Base-by-base conservation (phyloP, 2,329 filamentous ascomycete species). In the Aspergillus amoenus region DNA sequence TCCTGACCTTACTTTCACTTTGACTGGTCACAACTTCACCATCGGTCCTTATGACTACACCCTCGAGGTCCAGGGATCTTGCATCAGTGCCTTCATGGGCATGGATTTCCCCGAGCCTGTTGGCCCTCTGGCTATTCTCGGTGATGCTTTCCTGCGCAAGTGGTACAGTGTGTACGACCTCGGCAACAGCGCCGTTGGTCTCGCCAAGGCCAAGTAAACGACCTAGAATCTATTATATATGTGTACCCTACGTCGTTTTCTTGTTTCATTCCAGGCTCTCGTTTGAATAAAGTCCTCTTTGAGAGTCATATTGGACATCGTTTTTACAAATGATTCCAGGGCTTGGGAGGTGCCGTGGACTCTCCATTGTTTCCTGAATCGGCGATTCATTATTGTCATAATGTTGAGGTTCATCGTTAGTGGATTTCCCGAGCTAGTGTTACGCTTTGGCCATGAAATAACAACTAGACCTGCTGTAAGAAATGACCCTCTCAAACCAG, bases 71-170 rank as follows among this genome's bases (percentile, higher is more conserved):
- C 90, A 93, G 73, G 94, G 93, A 68, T 93, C 88, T 74, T 99
- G 94, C 79, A 96, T 99, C 78, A 97, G 92, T 61, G 90, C 91
- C 67, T 96, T 99, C 81, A 95, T 96, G 87, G 93, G 92, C 69
- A 96, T 97, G 88, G 94, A 93, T 76, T 87, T 91, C 79, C 79
- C 92, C 56, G 89, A 88, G 71, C 92, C 92, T 40, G 88, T 89
- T 58, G 93, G 94, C 46, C 94, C 94, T 66, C 86, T 99, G 64
- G 93, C 91, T 61, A 99, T 99, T 64, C 87, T 99, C 24, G 94
- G 94, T 58, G 73, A 75, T 60, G 65, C 84, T 63, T 88, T 88
- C 83, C 77, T 88, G 64, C 67, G 77, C 62, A 71, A 68, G 64
- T 79, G 70, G 72, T 97, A 97, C 85, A 96, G 91, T 64, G 89